Evolutionary conservation across 75 land plant species (phyloP), one percentile per base, ranked within the genome.

Genomic region (Cryptomeria japonica): DNA sequence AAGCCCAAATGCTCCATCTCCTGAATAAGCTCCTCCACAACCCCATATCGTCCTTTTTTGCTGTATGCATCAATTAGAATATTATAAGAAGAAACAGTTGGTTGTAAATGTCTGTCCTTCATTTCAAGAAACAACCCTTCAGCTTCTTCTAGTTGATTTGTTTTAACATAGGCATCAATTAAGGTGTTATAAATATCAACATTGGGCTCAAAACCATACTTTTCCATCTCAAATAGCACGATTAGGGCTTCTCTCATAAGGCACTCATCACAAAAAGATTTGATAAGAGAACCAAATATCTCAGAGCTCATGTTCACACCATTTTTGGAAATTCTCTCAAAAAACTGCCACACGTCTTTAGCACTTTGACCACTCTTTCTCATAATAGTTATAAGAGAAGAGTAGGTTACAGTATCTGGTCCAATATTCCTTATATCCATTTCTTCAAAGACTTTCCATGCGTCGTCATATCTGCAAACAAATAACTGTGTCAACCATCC

Each of bases 51-150:
- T 86, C 94, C 93, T 87, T 90, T 88, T 75, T 86, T 90, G 87
- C 95, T 92, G 86, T 97, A 97, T 6, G 97, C 94, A 89, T 92
- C 89, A 89, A 97, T 92, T 18, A 97, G 86, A 51, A 87, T 88
- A 87, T 97, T 97, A 84, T 87, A 97, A 18, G 93, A 93, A 19
- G 89, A 89, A 61, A 89, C 73, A 8, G 95, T 93, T 34, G 95
- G 95, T 13, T 89, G 44, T 8, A 96, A 3, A 13, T 93, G 95
- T 84, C 80, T 96, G 12, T 84, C 87, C 68, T 91, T 95, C 96
- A 97, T 96, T 89, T 97, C 98, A 73, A 70, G 13, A 83, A 96
- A 88, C 32, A 97, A 90, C 84, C 96, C 97, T 89, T 97, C 98
- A 25, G 96, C 98, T 88, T 97, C 97, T 86, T 95, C 97, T 49